Evolutionary conservation across 192 early-diverging fungal species (phyloP), one percentile per base, ranked within the genome.

Genomic region (Linderina pennispora): DNA sequence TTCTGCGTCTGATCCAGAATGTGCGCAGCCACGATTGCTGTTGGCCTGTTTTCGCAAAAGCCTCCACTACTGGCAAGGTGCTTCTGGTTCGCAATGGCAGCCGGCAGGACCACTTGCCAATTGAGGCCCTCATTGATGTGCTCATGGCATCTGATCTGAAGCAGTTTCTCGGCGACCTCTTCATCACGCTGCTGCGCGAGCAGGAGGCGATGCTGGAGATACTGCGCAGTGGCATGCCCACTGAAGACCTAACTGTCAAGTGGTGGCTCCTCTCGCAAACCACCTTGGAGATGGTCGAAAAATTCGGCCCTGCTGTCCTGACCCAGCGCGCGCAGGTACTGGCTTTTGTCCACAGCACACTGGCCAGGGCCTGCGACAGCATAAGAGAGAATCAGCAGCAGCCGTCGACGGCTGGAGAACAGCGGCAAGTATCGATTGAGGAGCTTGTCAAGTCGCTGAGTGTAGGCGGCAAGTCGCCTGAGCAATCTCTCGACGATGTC

Each of bases 251-350:
- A 31, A 20, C 35, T 14, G 55, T 50, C 31, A 58, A 45, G 28
- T 72, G 68, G 68, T 65, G 68, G 68, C 21, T 65, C 16, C 53
- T 72, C 9, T 72, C 68, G 45, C 68, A 72, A 22, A 35, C 45
- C 20, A 55, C 83, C 37, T 17, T 72, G 32, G 62, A 50, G 26
- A 82, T 89, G 74, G 75, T 86, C 28, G 81, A 88, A 15, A 50
- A 59, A 5, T 57, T 89, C 32, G 90, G 90, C 0, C 83, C 89
- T n/a, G 60, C 64, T 3, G 86, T 91, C 26, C 43, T 93, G 33
- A 68, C 77, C 43, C 84, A 83, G 21, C 85, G 86, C 23, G 72
- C 72, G 0, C 86, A 93, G 56, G 80, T 93, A 18, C 69, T 93
- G 46, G 73, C 75, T 4, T 79, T 86, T 67, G 80, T 78, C 13